Percentiles rank a stretch among this genome's conserved stretches.
Conservation (phyloP, 1,284 basidiomycete genomes). For the Moesziomyces sp. region DNA sequence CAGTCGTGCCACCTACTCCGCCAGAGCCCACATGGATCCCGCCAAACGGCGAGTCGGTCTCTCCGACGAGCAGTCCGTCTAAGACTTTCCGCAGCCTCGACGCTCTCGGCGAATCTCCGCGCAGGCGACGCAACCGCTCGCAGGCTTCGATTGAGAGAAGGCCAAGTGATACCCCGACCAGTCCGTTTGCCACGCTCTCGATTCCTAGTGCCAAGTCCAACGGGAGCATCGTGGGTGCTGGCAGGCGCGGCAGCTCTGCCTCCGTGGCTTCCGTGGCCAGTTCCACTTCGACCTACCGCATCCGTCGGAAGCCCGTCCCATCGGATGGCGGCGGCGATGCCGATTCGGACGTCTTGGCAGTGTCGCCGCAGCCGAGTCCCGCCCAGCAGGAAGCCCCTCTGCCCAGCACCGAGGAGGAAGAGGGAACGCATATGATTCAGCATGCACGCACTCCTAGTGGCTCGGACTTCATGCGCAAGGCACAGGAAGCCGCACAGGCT, state of each 20-base stretch:
- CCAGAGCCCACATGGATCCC: conserved; percentile 9
- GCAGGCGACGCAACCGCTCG: conserved; percentile 1
- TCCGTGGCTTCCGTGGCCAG: conserved; percentile 33
- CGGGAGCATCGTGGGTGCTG: background rate
- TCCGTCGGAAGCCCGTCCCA: conserved; percentile 43
- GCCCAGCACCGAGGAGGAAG: conserved; percentile 16
- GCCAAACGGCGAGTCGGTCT: conserved; percentile 3
- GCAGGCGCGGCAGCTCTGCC: conserved; percentile 23
- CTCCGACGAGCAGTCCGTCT: conserved; percentile 19
- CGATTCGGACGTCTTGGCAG: conserved; percentile 1
- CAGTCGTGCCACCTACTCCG: conserved; percentile 26
- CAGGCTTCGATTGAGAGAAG: conserved; percentile 10
- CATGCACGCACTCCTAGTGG: conserved; percentile 27
- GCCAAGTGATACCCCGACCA: conserved; percentile 6
- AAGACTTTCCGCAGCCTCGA: conserved; percentile 11
- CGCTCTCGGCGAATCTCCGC: conserved; percentile 1
- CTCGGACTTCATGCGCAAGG: conserved; percentile 22
- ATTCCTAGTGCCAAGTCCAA: conserved; percentile 14
- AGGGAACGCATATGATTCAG: conserved; percentile 5
- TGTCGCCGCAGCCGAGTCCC: conserved; percentile 15
- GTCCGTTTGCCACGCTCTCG: conserved; percentile 21
- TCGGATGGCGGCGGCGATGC: conserved; percentile 22
- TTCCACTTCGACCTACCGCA: conserved; percentile 44
- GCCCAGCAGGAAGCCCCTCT: conserved; percentile 4
- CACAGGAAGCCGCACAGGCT: conserved; percentile 32